Evolutionary conservation across 2,329 filamentous ascomycete species (phyloP).

Genomic region (Pseudocercospora cruenta): DNA sequence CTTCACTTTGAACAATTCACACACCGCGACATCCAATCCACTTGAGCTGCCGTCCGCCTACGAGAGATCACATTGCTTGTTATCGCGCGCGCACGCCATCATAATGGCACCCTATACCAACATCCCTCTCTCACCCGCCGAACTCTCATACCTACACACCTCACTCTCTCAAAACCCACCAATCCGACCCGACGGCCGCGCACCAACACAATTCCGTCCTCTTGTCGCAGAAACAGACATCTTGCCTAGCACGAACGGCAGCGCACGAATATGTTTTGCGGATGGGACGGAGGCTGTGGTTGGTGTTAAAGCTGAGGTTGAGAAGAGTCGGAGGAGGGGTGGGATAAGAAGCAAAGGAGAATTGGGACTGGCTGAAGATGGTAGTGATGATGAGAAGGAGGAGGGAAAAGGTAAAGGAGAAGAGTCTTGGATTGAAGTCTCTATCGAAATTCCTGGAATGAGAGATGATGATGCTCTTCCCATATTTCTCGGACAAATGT

Average conservation of each 20-base stretch:
- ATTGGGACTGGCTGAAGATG: constrained; percentile 28
- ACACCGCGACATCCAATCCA: neutral
- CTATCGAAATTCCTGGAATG: constrained; percentile 87
- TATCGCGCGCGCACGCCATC: neutral
- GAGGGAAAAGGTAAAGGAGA: constrained; percentile 49
- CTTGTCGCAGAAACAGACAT: constrained; percentile 88
- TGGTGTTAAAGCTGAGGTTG: constrained; percentile 92
- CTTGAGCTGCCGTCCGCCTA: neutral
- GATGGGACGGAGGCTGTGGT: constrained; percentile 96
- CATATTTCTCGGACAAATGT: constrained; percentile 84
- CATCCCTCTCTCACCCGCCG: constrained; percentile 85
- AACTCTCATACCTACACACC: constrained; percentile 91
- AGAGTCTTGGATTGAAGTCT: constrained; percentile 83
- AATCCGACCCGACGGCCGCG: constrained; percentile 84
- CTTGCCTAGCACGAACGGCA: constrained; percentile 86
- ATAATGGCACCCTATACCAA: constrained; percentile 62
- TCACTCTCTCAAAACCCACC: constrained; percentile 81
- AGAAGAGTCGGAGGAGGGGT: constrained; percentile 61
- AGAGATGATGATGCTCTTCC: constrained; percentile 90
- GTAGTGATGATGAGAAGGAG: constrained; percentile 44
- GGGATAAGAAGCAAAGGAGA: constrained; percentile 19
- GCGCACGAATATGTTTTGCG: constrained; percentile 88
- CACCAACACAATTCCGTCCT: constrained; percentile 84
- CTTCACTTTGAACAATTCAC: neutral
- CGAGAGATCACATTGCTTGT: neutral